Base-by-base conservation (phyloP, 306 rosid genomes). In the Vigna radiata region DNA sequence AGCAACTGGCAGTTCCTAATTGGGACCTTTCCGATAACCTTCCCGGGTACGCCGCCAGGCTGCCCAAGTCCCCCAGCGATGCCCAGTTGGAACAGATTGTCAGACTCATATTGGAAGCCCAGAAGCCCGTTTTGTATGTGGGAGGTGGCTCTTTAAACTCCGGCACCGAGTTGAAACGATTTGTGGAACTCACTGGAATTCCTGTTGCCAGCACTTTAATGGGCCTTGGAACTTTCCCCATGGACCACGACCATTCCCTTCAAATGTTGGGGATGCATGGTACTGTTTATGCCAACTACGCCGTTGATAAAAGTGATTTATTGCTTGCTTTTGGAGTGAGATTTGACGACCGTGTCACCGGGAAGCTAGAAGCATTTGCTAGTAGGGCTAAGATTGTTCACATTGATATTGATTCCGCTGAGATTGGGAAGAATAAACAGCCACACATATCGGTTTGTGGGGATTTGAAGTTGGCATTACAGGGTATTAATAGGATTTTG, bases 191-290 rank as follows among this genome's bases (percentile, higher is more conserved):
- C 7, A 90, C 96, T 0, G 91, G 96, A 25, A 87, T 92, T 3
- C 99, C 97, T 0, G 97, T 95, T 8, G 96, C 99, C 2, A 86
- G 86, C 52, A 95, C 97, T 77, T 83, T 92, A 39, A 95, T 95
- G 97, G 99, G 97, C 27, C 88, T 95, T 17, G 97, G 99, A 4
- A 80, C 86, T 6, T 92, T 76, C 36, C 96, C 97, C 13, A 5
- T 73, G 61, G 23, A 61, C 0, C 87, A 74, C 11, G 89, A 86
- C 0, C 67, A 76, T 61, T 95, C 99, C 0, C 97, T 95, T 37
- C 91, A 86, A 52, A 95, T 92, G 96, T 81, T 95, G 79, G 98
- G 96, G 13, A 95, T 92, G 97, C 98, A 95, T 8, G 98, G 94
- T 0, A 92, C 97, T 63, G 96, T 95, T 25, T 88, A 84, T 84